Evolutionary conservation across 148 eudicot genomes (phyloP).

Genomic region (Camellia granthamiana): DNA sequence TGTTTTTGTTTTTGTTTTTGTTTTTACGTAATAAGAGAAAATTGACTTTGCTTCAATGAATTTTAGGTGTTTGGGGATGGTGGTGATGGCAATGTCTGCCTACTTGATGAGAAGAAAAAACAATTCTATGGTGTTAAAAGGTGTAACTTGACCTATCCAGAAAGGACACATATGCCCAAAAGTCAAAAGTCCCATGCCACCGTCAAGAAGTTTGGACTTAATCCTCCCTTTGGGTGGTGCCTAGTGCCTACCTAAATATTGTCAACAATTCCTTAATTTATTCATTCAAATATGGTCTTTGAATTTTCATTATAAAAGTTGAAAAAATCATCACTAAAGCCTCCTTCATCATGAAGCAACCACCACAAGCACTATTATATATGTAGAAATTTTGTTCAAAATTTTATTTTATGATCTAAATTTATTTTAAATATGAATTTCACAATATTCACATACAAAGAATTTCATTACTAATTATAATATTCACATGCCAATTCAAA

Average conservation of each 20-base stretch:
- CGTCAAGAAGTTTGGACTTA: background rate
- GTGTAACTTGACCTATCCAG: background rate
- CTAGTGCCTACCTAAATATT: background rate
- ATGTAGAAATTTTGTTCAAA: too few relatives aligned
- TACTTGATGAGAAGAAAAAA: background rate
- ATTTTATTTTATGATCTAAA: too few relatives aligned
- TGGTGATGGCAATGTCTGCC: slow-evolving; percentile 6
- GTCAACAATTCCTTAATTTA: background rate
- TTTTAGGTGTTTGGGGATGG: slow-evolving; percentile 7
- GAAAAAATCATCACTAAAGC: background rate
- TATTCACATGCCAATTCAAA: too few relatives aligned
- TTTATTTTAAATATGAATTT: too few relatives aligned
- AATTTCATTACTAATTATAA: too few relatives aligned
- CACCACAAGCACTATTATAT: background rate
- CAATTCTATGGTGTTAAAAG: background rate
- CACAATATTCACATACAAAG: too few relatives aligned
- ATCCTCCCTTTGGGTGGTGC: background rate
- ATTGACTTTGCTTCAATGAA: slow-evolving; percentile 8
- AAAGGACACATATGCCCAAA: background rate
- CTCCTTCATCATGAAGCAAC: background rate
- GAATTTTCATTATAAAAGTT: slow-evolving; percentile 10
- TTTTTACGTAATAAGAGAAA: background rate
- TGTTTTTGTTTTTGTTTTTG: background rate
- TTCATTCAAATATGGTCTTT: background rate
- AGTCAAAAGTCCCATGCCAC: background rate